Base-by-base conservation (phyloP, 1,139 yeast genomes). In the Geotrichum carabidarum region DNA sequence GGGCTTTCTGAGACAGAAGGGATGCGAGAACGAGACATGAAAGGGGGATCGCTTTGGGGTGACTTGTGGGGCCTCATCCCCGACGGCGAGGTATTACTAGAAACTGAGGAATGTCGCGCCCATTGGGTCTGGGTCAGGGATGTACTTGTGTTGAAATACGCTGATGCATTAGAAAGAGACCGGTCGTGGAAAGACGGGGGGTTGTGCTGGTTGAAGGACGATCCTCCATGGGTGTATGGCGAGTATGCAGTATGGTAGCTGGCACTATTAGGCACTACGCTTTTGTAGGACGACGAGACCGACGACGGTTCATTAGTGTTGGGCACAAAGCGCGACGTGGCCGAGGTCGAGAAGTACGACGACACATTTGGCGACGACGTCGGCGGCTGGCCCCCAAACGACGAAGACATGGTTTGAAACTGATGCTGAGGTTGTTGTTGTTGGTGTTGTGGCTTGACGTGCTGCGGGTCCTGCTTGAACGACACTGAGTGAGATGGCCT, bases 251-350 rank as follows among this genome's bases (percentile, higher is more conserved):
- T 49, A 30, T 53, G 56, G 27, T 49, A 53, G 27, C 53, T 49
- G 8, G 53, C 57, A 37, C 36, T 44, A 34, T 44, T 42, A 40
- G 55, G 57, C 44, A 48, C 58, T 5, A 53, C 58, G 22, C 58
- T 55, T 35, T 65, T 64, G 57, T 67, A 67, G n/a, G 66, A 62
- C 2, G 68, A 61, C n/a, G 67, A 62, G 2, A 66, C 67, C 3
- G 68, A 63, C 14, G 68, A 61, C 8, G 70, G 70, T 51, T 64
- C 67, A 55, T 66, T 65, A 8, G 67, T 61, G 54, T 64, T 59
- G 8, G 68, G 68, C 15, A 62, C 67, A 30, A 60, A 61, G 43
- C 61, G 58, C 11, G 68, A 53, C 8, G 56, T 43, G 34, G 53
- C 34, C 6, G 56, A 53, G 14, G 46, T 40, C 2, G 57, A 54